phyloP scores from a whole-genome alignment of 371 early-diverging fungal species.

The Mucor lusitanicus region DNA sequence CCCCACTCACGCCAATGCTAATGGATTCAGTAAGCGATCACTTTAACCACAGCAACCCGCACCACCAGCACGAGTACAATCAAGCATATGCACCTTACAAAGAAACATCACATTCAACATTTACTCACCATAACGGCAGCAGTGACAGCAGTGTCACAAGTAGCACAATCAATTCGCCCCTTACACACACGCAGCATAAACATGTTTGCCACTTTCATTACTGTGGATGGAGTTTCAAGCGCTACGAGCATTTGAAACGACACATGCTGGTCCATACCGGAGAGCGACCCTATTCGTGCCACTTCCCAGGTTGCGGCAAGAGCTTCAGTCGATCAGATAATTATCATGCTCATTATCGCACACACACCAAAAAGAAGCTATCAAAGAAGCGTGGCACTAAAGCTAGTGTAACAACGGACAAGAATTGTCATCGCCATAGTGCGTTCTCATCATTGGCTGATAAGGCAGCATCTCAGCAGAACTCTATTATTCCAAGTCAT shows the following conservation, averaged over 20 bases:
- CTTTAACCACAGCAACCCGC: background rate
- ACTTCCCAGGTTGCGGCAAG: conserved; percentile 63
- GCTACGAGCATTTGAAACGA: conserved; percentile 83
- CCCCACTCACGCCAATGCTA: conserved; percentile 18
- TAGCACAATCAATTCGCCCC: background rate
- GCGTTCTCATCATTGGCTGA: background rate
- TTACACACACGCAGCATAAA: conserved; percentile 32
- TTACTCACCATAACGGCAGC: background rate
- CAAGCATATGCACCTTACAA: background rate
- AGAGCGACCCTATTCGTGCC: conserved; percentile 67
- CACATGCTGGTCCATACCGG: conserved; percentile 74
- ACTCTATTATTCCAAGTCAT: background rate
- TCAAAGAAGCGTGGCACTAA: background rate
- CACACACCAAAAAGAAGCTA: conserved; percentile 45
- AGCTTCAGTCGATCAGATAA: conserved; percentile 78
- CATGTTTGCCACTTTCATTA: conserved; percentile 56
- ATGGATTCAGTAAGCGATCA: conserved; percentile 11
- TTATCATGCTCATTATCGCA: conserved; percentile 60
- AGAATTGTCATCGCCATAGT: background rate
- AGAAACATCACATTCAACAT: background rate
- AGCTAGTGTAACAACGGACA: background rate
- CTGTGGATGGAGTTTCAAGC: conserved; percentile 70
- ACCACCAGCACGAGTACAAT: background rate
- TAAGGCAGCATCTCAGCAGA: background rate
- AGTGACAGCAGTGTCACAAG: background rate